Percentiles rank a stretch among this genome's conserved stretches.
phyloP scores from a whole-genome alignment of 129 eudicot genomes.

The Escallonia rubra region DNA sequence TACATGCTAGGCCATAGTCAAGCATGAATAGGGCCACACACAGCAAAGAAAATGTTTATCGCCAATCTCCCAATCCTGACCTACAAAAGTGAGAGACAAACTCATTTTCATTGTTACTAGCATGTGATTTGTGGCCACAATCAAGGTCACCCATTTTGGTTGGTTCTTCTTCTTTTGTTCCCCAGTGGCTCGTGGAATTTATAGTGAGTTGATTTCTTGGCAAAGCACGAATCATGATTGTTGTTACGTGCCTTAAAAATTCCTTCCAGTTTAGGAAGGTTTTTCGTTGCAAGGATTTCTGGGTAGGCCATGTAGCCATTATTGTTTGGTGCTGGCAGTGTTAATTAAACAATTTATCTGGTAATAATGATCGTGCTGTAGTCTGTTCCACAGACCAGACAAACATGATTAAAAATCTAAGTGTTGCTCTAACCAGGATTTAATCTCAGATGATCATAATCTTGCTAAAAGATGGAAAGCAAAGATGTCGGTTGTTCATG shows the following conservation, averaged over 20 bases:
- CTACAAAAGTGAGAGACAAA: constrained; percentile 4
- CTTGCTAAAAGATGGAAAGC: background rate
- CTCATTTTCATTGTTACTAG: background rate
- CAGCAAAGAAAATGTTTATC: background rate
- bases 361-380: background rate
- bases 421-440: background rate
- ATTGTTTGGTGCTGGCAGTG: constrained; percentile 1
- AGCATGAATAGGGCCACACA: background rate
- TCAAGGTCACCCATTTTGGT: background rate
- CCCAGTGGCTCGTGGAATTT: background rate
- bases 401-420: constrained; percentile 1
- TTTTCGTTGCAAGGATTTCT: background rate
- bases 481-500: no score
- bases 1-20: constrained; percentile 17
- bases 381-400: background rate
- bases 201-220: background rate
- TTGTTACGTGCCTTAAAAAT: background rate
- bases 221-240: background rate
- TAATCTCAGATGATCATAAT: background rate
- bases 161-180: constrained; percentile 1
- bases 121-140: constrained; percentile 1
- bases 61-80: background rate
- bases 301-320: constrained; percentile 1
- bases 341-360: no score
- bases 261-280: constrained; percentile 1